Conservation (phyloP, 2,329 filamentous ascomycete species). For the Fusarium pseudoanthophilum region DNA sequence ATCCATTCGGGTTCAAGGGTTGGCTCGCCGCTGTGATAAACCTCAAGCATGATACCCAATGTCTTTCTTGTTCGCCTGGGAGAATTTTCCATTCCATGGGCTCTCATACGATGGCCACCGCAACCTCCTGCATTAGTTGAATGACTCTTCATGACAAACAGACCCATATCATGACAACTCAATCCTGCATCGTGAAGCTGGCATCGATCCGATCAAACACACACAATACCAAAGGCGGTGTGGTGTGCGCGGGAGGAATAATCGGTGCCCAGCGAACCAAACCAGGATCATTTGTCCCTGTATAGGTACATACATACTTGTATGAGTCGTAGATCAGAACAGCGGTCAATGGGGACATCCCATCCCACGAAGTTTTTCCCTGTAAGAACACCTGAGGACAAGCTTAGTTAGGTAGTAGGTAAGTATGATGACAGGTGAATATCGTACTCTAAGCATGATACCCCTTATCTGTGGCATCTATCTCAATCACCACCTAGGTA, state of each 20-base stretch:
- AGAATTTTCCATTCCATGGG: not conserved
- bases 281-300: constrained; percentile 26
- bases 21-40: not conserved
- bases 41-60: not conserved
- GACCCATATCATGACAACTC: constrained; percentile 29
- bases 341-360: constrained; percentile 23
- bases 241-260: constrained; percentile 28
- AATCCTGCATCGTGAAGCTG: constrained; percentile 21
- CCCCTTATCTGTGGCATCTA: not conserved
- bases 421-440: not conserved
- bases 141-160: constrained; percentile 11
- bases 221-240: constrained; percentile 27
- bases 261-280: constrained; percentile 15
- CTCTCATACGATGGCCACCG: constrained; percentile 19
- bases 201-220: constrained; percentile 19
- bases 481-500: not conserved
- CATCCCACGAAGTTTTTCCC: not conserved
- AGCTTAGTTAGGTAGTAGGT: not conserved
- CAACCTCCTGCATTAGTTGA: constrained; percentile 3
- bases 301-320: not conserved
- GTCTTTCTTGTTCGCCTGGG: not conserved
- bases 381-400: not conserved
- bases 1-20: not conserved
- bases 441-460: not conserved
- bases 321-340: constrained; percentile 20